Percentiles rank a stretch among this genome's conserved stretches.
Evolutionary conservation across 1,284 basidiomycete species (phyloP).

Genomic region (Cryptococcus jaspeensis): DNA sequence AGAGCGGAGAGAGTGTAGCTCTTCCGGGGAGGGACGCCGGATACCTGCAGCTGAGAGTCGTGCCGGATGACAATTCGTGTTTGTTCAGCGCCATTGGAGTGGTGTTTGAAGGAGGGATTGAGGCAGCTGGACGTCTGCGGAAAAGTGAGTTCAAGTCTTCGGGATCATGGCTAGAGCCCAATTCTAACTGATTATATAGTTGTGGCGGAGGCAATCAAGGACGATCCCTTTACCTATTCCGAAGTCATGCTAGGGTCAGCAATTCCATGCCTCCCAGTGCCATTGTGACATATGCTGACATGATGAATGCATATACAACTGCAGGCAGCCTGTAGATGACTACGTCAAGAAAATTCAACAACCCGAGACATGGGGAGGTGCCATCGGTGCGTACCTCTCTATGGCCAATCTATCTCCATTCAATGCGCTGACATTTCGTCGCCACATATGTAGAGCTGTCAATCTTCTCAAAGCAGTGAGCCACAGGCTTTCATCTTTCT

Average conservation of each 20-base stretch:
- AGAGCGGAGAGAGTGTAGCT: constrained; percentile 27
- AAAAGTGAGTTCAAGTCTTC: constrained; percentile 41
- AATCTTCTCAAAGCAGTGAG: constrained; percentile 68
- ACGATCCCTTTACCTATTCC: constrained; percentile 68
- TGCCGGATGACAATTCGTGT: constrained; percentile 92
- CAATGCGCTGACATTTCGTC: constrained; percentile 2
- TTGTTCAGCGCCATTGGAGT: constrained; percentile 82
- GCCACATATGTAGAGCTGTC: constrained; percentile 74
- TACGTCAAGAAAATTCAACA: constrained; percentile 80
- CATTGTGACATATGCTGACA: background rate
- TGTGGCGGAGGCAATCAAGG: constrained; percentile 73
- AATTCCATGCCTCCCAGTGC: too few species aligned
- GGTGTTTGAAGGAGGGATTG: constrained; percentile 75
- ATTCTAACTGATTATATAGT: constrained; percentile 55
- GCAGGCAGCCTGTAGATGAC: constrained; percentile 65
- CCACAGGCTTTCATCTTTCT: background rate
- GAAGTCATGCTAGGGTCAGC: constrained; percentile 80
- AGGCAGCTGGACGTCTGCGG: constrained; percentile 52
- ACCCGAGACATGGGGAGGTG: constrained; percentile 84
- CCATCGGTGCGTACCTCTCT: constrained; percentile 59
- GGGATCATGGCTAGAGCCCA: too few species aligned
- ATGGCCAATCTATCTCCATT: background rate
- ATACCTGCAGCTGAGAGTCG: constrained; percentile 58
- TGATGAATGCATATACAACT: background rate
- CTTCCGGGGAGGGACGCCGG: constrained; percentile 54